These are phyloP conservation scores for Alternaria conjuncta DNA, from an alignment of 2,329 filamentous ascomycete species.

Conservation along the genomic window DNA sequence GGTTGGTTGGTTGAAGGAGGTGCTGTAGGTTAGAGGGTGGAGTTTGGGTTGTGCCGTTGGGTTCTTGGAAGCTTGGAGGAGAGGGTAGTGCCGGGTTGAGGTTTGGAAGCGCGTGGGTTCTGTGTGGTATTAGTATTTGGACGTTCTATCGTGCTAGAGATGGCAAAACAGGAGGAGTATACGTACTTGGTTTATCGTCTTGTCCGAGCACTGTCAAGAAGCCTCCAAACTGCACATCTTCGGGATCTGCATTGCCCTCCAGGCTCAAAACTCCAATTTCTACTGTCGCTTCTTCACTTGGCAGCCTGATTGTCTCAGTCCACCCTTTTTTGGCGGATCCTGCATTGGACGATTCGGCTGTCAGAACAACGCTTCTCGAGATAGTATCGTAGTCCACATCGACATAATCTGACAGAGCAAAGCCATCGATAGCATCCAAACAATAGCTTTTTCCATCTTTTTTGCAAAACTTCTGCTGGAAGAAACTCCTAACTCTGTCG, in stretches of 20 bases:
- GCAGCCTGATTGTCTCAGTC: slow-evolving; percentile 53
- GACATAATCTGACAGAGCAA: slow-evolving; percentile 66
- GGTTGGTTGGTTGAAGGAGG: slow-evolving; percentile 71
- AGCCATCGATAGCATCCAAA: slow-evolving; percentile 52
- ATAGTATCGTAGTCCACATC: slow-evolving; percentile 80
- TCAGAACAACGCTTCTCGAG: slow-evolving; percentile 69
- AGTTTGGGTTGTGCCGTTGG: slow-evolving; percentile 29
- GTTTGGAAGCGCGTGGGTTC: slow-evolving; percentile 84
- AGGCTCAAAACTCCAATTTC: slow-evolving; percentile 82
- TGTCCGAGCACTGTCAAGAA: slow-evolving; percentile 80
- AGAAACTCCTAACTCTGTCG: slow-evolving; percentile 60
- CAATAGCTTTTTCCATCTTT: slow-evolving; percentile 51
- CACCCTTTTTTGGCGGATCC: slow-evolving; percentile 43
- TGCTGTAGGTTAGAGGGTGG: slow-evolving; percentile 67
- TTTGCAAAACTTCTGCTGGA: slow-evolving; percentile 61
- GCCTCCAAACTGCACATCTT: slow-evolving; percentile 81
- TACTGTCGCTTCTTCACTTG: slow-evolving; percentile 59
- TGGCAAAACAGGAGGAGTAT: too few species aligned
- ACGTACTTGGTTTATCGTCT: slow-evolving; percentile 68
- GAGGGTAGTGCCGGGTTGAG: slow-evolving; percentile 77
- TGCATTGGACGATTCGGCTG: slow-evolving; percentile 64
- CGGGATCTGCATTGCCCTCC: slow-evolving; percentile 68
- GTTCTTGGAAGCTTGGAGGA: slow-evolving; percentile 32
- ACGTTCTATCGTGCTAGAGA: too few species aligned
- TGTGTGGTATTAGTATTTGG: slow-evolving; percentile 25